Conservation (phyloP, 176 grass and related monocot genomes). For the Musa beccarii region DNA sequence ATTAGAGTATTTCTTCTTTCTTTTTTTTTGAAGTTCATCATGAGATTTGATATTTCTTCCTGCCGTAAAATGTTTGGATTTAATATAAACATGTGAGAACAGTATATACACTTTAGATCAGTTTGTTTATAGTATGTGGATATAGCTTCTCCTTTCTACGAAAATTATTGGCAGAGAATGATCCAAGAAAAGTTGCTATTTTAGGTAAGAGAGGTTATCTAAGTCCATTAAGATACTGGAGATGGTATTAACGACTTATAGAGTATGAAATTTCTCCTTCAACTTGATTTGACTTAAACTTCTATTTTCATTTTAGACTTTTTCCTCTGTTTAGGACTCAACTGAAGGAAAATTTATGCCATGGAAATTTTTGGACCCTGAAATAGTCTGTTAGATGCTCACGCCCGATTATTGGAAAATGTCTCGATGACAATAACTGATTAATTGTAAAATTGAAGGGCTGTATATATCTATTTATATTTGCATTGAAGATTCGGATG, state of each 20-base stretch:
- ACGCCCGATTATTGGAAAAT: not conserved
- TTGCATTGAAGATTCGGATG: no score
- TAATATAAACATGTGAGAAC: not conserved
- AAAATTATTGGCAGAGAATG: not conserved
- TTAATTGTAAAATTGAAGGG: not conserved
- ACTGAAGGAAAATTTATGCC: not conserved
- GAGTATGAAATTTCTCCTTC: not conserved
- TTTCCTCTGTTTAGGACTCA: not conserved
- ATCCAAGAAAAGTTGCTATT: not conserved
- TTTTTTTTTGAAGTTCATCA: not conserved
- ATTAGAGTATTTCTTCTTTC: no score
- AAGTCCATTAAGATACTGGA: not conserved
- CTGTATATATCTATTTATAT: no score
- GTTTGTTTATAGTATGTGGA: not conserved
- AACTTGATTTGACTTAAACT: not conserved
- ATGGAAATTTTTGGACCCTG: not conserved
- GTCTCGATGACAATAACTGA: not conserved
- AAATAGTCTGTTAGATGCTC: no score
- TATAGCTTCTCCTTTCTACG: not conserved
- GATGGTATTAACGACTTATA: not conserved
- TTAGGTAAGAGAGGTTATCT: not conserved
- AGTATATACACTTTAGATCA: not conserved
- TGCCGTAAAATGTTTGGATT: not conserved
- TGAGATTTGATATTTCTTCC: not conserved
- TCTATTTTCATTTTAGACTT: not conserved